Evolutionary conservation across 495 filamentous ascomycete species (phyloP).

Genomic region (Neurospora sublineolata): DNA sequence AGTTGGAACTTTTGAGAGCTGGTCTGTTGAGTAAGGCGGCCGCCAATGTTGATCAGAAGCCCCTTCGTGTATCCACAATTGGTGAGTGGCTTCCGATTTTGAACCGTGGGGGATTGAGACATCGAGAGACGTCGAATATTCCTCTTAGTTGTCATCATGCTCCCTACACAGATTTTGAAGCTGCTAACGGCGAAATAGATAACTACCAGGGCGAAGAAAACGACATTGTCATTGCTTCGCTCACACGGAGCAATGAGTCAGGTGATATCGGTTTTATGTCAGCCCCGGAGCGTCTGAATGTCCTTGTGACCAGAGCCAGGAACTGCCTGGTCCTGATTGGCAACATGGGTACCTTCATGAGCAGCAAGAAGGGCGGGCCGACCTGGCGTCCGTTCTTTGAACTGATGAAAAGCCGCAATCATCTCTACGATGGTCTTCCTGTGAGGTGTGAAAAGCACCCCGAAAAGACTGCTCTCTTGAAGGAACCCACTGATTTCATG

Average conservation of each 20-base stretch:
- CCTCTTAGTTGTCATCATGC: not conserved
- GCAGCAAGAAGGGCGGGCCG: slow-evolving; percentile 45
- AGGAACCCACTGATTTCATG: slow-evolving; percentile 40
- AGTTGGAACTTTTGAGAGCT: slow-evolving; percentile 46
- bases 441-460: slow-evolving; percentile 59
- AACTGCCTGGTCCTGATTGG: slow-evolving; percentile 61
- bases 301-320: slow-evolving; percentile 60
- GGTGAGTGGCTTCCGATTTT: slow-evolving; percentile 25
- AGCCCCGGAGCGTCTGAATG: slow-evolving; percentile 56
- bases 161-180: not conserved
- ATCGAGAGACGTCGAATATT: not conserved
- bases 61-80: slow-evolving; percentile 53
- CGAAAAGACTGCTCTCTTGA: slow-evolving; percentile 33
- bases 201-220: slow-evolving; percentile 78
- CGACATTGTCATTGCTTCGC: slow-evolving; percentile 56
- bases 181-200: slow-evolving; percentile 29
- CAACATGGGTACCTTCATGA: slow-evolving; percentile 55
- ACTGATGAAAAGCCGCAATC: slow-evolving; percentile 37
- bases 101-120: not conserved
- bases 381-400: slow-evolving; percentile 51
- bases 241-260: slow-evolving; percentile 54
- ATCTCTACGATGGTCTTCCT: slow-evolving; percentile 61
- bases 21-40: slow-evolving; percentile 47
- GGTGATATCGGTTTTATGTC: slow-evolving; percentile 69
- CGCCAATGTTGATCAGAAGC: slow-evolving; percentile 38